These are phyloP conservation scores for Scedosporium boydii DNA, from an alignment of 2,329 filamentous ascomycete species.

Conservation along the genomic window DNA sequence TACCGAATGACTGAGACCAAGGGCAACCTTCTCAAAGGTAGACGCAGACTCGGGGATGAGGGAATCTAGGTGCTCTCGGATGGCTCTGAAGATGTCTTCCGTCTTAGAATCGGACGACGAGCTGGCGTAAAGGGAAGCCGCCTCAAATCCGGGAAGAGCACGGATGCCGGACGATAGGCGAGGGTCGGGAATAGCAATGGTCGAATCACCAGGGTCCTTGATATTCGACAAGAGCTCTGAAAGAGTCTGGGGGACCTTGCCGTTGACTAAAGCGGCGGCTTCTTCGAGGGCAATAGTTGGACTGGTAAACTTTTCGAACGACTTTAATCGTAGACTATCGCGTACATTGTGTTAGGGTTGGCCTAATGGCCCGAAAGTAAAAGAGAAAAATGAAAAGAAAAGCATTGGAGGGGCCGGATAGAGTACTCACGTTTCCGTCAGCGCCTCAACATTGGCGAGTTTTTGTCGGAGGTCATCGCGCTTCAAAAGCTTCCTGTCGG, in stretches of 20 bases:
- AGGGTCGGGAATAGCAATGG: conserved; percentile 84
- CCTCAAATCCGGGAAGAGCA: conserved; percentile 79
- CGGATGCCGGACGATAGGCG: conserved; percentile 88
- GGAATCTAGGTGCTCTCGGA: conserved; percentile 81
- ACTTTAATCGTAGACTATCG: conserved; percentile 79
- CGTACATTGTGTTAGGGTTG: conserved; percentile 8
- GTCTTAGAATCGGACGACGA: conserved; percentile 64
- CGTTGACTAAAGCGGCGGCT: conserved; percentile 78
- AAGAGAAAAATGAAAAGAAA: conserved; percentile 1
- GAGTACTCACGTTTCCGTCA: conserved; percentile 69
- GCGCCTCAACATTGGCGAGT: conserved; percentile 69
- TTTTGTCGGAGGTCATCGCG: conserved; percentile 69
- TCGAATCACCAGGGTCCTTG: conserved; percentile 96
- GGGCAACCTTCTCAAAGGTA: conserved; percentile 86
- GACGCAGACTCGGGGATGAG: conserved; percentile 79
- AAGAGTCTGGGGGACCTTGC: conserved; percentile 87
- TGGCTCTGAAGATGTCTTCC: conserved; percentile 84
- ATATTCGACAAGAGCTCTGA: conserved; percentile 74
- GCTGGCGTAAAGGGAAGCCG: conserved; percentile 70
- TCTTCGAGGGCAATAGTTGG: conserved; percentile 85
- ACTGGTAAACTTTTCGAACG: conserved; percentile 95
- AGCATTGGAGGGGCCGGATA: conserved; percentile 4
- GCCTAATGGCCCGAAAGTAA: neutral
- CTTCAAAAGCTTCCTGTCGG: conserved; percentile 96
- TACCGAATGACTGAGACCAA: conserved; percentile 94